phyloP scores from a whole-genome alignment of 208 protist genomes.

The Trypanosoma scelopori region DNA sequence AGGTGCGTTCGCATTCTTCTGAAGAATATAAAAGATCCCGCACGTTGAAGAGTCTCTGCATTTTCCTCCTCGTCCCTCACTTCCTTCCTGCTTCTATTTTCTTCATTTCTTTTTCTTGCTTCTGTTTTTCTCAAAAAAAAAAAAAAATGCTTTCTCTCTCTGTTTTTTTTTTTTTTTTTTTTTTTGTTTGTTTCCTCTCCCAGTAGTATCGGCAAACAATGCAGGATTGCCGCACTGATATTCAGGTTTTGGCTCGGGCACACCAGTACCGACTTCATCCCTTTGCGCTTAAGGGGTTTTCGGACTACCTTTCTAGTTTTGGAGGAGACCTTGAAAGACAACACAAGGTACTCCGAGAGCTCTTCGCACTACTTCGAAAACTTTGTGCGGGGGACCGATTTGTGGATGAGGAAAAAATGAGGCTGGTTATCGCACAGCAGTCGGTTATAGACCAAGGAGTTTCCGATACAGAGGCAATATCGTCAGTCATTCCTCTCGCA shows the following conservation, averaged over 20 bases:
- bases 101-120: neutral
- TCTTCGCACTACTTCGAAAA: conserved; percentile 71
- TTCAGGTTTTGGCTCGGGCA: conserved; percentile 62
- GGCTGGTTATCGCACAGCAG: conserved; percentile 50
- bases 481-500: conserved; percentile 41
- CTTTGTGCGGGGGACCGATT: conserved; percentile 55
- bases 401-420: conserved; percentile 62
- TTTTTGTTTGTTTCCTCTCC: conserved; percentile 7
- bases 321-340: conserved; percentile 39
- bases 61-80: too few relatives aligned
- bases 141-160: conserved; percentile 1
- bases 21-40: neutral
- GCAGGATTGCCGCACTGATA: conserved; percentile 53
- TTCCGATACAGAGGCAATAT: conserved; percentile 29
- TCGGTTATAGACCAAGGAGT: conserved; percentile 41
- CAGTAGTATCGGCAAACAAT: conserved; percentile 29
- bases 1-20: neutral
- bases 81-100: too few relatives aligned
- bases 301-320: conserved; percentile 49
- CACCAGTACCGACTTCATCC: conserved; percentile 82
- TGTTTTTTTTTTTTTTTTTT: conserved; percentile 14
- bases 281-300: conserved; percentile 62
- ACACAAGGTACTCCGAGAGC: conserved; percentile 54
- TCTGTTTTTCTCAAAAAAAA: neutral
- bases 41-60: too few relatives aligned